Conservation (phyloP, 805 yeast species). For the Metschnikowia corniflorae region DNA sequence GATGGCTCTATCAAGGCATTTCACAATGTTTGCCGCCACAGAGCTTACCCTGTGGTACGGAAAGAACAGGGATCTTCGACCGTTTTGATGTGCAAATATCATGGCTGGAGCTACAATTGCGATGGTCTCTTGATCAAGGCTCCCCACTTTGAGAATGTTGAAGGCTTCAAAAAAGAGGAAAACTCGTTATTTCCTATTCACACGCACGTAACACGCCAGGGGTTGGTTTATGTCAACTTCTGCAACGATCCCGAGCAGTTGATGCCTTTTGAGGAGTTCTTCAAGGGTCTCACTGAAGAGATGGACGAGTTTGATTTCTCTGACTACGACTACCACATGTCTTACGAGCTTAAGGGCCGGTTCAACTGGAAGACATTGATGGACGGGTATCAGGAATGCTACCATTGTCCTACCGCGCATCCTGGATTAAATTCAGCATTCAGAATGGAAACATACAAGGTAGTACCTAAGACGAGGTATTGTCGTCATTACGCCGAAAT, state of each 20-base stretch:
- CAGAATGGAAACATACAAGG: slow-evolving; percentile 62
- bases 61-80: slow-evolving; percentile 58
- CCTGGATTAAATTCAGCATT: slow-evolving; percentile 57
- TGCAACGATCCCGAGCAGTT: slow-evolving; percentile 38
- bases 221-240: slow-evolving; percentile 55
- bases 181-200: slow-evolving; percentile 54
- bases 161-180: slow-evolving; percentile 54
- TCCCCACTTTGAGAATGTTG: slow-evolving; percentile 57
- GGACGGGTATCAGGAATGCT: slow-evolving; percentile 68
- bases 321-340: slow-evolving; percentile 63
- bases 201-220: slow-evolving; percentile 53
- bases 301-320: slow-evolving; percentile 56
- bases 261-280: slow-evolving; percentile 52
- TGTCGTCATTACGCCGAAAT: slow-evolving; percentile 61
- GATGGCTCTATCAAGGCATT: slow-evolving; percentile 52
- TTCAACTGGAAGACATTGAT: slow-evolving; percentile 66
- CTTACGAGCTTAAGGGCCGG: slow-evolving; percentile 58
- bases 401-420: slow-evolving; percentile 67
- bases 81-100: slow-evolving; percentile 58
- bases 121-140: slow-evolving; percentile 58
- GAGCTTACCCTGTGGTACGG: slow-evolving; percentile 60
- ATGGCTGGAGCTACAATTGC: slow-evolving; percentile 64
- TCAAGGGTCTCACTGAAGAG: slow-evolving; percentile 47
- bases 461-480: slow-evolving; percentile 54
- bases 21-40: slow-evolving; percentile 63